Base-by-base conservation (phyloP, 2,329 filamentous ascomycete genomes). In the Beauveria pseudobassiana region DNA sequence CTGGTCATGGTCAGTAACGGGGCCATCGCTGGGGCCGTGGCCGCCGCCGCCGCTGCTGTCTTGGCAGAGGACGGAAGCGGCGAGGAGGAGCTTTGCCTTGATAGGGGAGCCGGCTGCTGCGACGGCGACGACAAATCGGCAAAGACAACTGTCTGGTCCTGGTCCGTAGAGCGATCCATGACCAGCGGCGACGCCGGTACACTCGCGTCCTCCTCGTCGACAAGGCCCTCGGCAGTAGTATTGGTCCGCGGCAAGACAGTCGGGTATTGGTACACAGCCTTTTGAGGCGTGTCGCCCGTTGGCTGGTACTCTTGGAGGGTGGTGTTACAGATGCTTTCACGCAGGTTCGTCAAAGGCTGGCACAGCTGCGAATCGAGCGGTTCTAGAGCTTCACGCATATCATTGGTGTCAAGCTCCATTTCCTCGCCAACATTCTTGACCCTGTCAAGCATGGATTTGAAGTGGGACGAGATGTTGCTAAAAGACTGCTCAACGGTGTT, bases 271-370 rank as follows among this genome's bases (percentile, higher is more conserved):
- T 98, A 99, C 58, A 86, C 80, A 34, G 81, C 78, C 75, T 93
- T 95, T 70, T 89, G 85, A 0, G 95, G 95, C 1, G 95, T 98
- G 52, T 88, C 82, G 57, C 95, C 93, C 0, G 95, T 98, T 0
- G 90, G 84, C 43, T 85, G 79, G 73, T 98, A 98, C 71, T 97
- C 92, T 59, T 86, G 82, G 58, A 98, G 80, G 5, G 79, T 74
- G 1, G 87, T 86, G 52, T 75, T 77, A 18, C 82, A 76, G 52
- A 96, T 84, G n/a, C 85, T 82, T 20, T 86, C 80, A 8, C 91
- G 86, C 28, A 99, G 84, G 52, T 86, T 81, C 28, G 80, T 76
- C 6, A 98, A 83, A 8, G 91, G 89, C 66, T 86, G 82, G 64
- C 87, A 85, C 12, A 96, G 74, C 10, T 81, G 79, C 34, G 77